phyloP scores from a whole-genome alignment of 2,329 filamentous ascomycete genomes.

The Mycogone perniciosa region DNA sequence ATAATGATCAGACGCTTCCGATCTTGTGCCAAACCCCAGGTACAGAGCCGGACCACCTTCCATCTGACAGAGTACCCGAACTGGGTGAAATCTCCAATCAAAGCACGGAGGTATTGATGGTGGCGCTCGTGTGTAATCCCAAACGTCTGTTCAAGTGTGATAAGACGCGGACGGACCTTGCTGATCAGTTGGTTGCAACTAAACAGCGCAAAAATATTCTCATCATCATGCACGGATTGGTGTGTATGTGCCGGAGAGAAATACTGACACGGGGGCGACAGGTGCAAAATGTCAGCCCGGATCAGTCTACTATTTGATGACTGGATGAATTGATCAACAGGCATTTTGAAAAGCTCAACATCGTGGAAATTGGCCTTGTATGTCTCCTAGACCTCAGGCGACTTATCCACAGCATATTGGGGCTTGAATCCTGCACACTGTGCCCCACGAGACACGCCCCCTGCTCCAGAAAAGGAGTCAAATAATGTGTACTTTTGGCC shows the following conservation, averaged over 20 bases:
- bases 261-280: conserved; percentile 72
- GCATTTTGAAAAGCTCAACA: conserved; percentile 40
- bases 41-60: conserved; percentile 49
- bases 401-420: conserved; percentile 59
- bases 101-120: conserved; percentile 47
- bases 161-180: conserved; percentile 56
- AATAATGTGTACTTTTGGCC: conserved; percentile 57
- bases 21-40: conserved; percentile 46
- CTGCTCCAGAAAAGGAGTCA: conserved; percentile 68
- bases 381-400: conserved; percentile 48
- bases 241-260: conserved; percentile 68
- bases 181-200: conserved; percentile 50
- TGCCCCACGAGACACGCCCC: conserved; percentile 64
- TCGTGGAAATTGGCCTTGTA: conserved; percentile 54
- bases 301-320: conserved; percentile 22
- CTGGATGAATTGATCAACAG: conserved; percentile 44
- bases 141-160: conserved; percentile 74
- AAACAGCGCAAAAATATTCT: conserved; percentile 57
- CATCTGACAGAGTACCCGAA: conserved; percentile 65
- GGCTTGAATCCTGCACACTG: conserved; percentile 50
- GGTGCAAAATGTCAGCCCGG: conserved; percentile 62
- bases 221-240: conserved; percentile 62
- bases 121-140: conserved; percentile 54
- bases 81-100: conserved; percentile 59
- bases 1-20: conserved; percentile 50